These are phyloP conservation scores for Pseudogymnoascus sp. DNA, from an alignment of 2,329 filamentous ascomycete species.

Conservation along the genomic window DNA sequence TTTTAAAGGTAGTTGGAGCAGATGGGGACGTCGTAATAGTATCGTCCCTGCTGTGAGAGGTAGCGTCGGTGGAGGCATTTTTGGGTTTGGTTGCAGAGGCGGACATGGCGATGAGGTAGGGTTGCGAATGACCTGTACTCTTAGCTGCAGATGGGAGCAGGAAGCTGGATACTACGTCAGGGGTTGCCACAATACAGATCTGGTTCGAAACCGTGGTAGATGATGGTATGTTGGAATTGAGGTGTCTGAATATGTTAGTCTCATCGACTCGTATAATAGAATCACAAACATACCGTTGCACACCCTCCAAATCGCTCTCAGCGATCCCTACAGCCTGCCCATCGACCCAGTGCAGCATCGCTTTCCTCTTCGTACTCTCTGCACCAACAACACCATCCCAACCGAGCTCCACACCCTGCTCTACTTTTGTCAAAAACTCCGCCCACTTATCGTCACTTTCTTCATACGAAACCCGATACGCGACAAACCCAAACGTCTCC, in stretches of 20 bases:
- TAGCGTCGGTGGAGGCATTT: not conserved
- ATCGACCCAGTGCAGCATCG: constrained; percentile 18
- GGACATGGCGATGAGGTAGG: constrained; percentile 11
- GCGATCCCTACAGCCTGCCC: constrained; percentile 15
- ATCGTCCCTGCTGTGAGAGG: not conserved
- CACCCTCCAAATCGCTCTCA: constrained; percentile 18
- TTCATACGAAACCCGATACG: constrained; percentile 17
- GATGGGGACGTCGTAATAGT: not conserved
- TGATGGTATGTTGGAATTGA: constrained; percentile 12
- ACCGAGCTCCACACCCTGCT: constrained; percentile 14
- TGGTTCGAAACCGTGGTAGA: constrained; percentile 13
- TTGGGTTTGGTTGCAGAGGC: not conserved
- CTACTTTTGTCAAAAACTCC: constrained; percentile 9
- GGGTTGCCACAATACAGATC: constrained; percentile 17
- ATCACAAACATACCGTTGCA: constrained; percentile 14
- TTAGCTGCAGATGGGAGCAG: not conserved
- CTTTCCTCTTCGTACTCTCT: constrained; percentile 14
- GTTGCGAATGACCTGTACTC: constrained; percentile 11
- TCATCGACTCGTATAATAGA: not conserved
- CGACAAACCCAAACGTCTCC: constrained; percentile 17
- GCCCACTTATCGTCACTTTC: constrained; percentile 17
- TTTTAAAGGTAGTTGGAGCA: constrained; percentile 14
- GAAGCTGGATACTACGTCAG: constrained; percentile 13
- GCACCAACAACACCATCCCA: constrained; percentile 15
- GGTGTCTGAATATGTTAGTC: constrained; percentile 13